Evolutionary conservation across 2,329 filamentous ascomycete genomes (phyloP).

Genomic region (Nemania bipapillata): DNA sequence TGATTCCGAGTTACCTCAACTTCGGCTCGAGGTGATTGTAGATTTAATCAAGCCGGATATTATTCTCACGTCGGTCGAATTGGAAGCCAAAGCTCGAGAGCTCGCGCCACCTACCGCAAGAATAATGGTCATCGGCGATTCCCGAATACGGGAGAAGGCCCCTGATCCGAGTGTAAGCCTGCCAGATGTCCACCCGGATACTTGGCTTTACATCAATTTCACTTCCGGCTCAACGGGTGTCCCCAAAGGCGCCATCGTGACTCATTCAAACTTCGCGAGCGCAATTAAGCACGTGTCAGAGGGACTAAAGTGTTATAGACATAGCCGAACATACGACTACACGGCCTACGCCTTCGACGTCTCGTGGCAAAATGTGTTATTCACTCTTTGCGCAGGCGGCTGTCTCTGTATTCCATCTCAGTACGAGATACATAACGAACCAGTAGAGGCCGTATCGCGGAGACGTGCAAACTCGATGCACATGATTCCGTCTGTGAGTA

Average conservation of each 20-base stretch:
- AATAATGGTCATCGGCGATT: slow-evolving; percentile 11
- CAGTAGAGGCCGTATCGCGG: background rate
- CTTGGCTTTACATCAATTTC: slow-evolving; percentile 56
- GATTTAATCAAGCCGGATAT: slow-evolving; percentile 23
- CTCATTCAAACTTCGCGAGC: slow-evolving; percentile 25
- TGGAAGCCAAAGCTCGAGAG: background rate
- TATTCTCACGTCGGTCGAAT: background rate
- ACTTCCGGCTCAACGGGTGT: slow-evolving; percentile 61
- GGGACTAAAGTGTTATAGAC: background rate
- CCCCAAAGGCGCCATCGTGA: slow-evolving; percentile 60
- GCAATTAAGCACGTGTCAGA: background rate
- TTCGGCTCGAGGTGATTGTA: slow-evolving; percentile 37
- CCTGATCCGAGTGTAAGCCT: background rate
- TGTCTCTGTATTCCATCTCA: slow-evolving; percentile 23
- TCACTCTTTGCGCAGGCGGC: slow-evolving; percentile 1
- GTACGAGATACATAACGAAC: background rate
- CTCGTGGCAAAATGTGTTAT: background rate
- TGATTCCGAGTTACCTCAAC: slow-evolving; percentile 42
- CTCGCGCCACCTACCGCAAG: background rate
- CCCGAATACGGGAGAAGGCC: background rate
- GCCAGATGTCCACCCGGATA: background rate
- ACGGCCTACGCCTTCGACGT: slow-evolving; percentile 21
- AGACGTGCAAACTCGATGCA: background rate
- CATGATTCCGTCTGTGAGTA: slow-evolving; percentile 11
- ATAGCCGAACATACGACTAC: slow-evolving; percentile 11